Evolutionary conservation across 768 basidiomycete species (phyloP).

Genomic region (Suillus subaureus): DNA sequence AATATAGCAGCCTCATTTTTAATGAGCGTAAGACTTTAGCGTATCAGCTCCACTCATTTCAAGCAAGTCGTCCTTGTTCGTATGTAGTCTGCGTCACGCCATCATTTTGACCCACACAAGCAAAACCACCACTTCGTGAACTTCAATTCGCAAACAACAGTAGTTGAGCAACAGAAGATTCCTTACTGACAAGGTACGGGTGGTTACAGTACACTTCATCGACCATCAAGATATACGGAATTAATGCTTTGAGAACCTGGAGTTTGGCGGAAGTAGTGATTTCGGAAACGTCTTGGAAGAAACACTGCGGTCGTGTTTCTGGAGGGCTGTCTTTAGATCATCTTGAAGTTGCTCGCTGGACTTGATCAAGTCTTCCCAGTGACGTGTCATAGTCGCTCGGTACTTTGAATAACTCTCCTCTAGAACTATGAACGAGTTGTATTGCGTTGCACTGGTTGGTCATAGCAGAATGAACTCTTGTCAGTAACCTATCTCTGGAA

Average conservation of each 20-base stretch:
- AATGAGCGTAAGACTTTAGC: neutral
- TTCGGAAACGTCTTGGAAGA: slow-evolving; percentile 54
- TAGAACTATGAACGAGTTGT: slow-evolving; percentile 55
- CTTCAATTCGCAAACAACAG: neutral
- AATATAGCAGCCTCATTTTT: too few relatives aligned
- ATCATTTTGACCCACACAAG: neutral
- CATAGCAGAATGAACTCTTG: neutral
- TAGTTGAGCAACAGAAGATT: neutral
- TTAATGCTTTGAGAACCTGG: slow-evolving; percentile 6
- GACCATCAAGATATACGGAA: neutral
- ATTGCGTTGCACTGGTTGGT: slow-evolving; percentile 46
- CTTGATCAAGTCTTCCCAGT: slow-evolving; percentile 46
- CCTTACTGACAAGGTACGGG: neutral
- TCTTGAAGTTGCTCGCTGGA: slow-evolving; percentile 38
- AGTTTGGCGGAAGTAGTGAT: slow-evolving; percentile 39
- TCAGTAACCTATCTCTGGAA: neutral
- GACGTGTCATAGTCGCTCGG: slow-evolving; percentile 41
- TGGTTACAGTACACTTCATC: neutral
- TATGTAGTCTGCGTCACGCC: neutral
- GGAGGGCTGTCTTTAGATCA: slow-evolving; percentile 41
- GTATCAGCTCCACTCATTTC: neutral
- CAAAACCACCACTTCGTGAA: neutral
- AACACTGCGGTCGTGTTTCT: slow-evolving; percentile 49
- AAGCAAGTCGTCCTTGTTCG: neutral
- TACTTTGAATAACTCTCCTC: slow-evolving; percentile 54